phyloP scores from a whole-genome alignment of 2,329 filamentous ascomycete species.

The Dactylellina parvicollis region DNA sequence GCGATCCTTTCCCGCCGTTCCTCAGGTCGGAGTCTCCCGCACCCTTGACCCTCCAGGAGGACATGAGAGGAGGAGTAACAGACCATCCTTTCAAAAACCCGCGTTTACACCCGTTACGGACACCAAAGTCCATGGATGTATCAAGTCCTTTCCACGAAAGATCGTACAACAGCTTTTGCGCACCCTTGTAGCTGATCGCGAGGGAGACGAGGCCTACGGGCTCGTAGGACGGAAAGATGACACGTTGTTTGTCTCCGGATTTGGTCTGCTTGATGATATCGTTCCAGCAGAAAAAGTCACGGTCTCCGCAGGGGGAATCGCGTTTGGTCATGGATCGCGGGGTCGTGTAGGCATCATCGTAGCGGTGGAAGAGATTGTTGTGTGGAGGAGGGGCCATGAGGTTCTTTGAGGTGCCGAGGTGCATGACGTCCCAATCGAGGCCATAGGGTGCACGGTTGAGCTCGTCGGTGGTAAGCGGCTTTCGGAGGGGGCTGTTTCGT shows the following conservation, averaged over 20 bases:
- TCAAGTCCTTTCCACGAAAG: conserved; percentile 49
- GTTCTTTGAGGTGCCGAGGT: conserved; percentile 48
- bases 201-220: conserved; percentile 49
- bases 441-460: conserved; percentile 41
- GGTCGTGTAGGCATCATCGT: conserved; percentile 39
- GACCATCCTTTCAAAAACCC: conserved; percentile 48
- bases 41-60: conserved; percentile 44
- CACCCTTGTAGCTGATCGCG: conserved; percentile 36
- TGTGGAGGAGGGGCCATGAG: conserved; percentile 48
- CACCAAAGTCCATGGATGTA: conserved; percentile 48
- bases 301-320: conserved; percentile 31
- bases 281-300: conserved; percentile 53
- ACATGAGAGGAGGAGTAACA: conserved; percentile 50
- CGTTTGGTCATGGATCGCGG: conserved; percentile 27
- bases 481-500: conserved; percentile 38
- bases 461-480: conserved; percentile 45
- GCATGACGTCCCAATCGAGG: conserved; percentile 54
- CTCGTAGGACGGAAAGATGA: conserved; percentile 42
- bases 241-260: conserved; percentile 29
- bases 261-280: conserved; percentile 49
- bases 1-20: conserved; percentile 43
- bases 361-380: conserved; percentile 46
- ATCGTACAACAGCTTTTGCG: conserved; percentile 50
- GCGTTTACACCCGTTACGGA: conserved; percentile 33
- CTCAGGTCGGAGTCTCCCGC: conserved; percentile 49